Base-by-base conservation (phyloP, 129 eudicot species). In the Cynara cardunculus region DNA sequence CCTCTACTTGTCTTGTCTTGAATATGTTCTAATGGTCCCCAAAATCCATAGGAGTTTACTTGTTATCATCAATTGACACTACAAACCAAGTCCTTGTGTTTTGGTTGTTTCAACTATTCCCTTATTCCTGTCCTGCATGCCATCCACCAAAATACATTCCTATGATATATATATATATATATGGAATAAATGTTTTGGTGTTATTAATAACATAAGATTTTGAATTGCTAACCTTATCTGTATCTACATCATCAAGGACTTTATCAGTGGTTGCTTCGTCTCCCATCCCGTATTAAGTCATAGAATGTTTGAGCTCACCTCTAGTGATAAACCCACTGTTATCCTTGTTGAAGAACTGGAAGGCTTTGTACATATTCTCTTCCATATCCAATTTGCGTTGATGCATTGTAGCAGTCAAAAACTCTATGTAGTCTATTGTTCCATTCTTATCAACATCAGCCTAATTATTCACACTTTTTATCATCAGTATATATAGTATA, bases 91-190 rank as follows among this genome's bases (percentile, higher is more conserved):
- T 35, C 66, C 78, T 71, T 78, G 81, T 70, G 25, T 35, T 37
- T 83, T 75, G 62, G 69, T 85, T 28, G 81, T 77, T 66, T 89
- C 92, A 69, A 83, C 49, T 19, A 90, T 88, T 80, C 98, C 98
- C 81, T 89, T 92, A 80, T 75, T 94, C 98, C 98, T 97, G 82
- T 94, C 98, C 97, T 89, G 28, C 98, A 96, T 89, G 18, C 71
- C 34, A 35, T 32, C 64, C 67, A 68, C 74, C 59, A 59, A 56
- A 71, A 27, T 37, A 73, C 26, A 49, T 7, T 21, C 26, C 12
- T 73, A 32, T 35, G 53, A n/a, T n/a, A n/a, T n/a, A 41, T 41
- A 41, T 9, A 31, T 18, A 18, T 18, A 18, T 71, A 10, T 31
- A 72, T 21, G 25, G 26, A 80, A 26, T 25, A 73, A 49, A 12